A percentile compares a stretch with the other conserved stretches of the same genome.
Conservation (phyloP, 2,329 filamentous ascomycete genomes). For the Aspergillus quadricinctus region DNA sequence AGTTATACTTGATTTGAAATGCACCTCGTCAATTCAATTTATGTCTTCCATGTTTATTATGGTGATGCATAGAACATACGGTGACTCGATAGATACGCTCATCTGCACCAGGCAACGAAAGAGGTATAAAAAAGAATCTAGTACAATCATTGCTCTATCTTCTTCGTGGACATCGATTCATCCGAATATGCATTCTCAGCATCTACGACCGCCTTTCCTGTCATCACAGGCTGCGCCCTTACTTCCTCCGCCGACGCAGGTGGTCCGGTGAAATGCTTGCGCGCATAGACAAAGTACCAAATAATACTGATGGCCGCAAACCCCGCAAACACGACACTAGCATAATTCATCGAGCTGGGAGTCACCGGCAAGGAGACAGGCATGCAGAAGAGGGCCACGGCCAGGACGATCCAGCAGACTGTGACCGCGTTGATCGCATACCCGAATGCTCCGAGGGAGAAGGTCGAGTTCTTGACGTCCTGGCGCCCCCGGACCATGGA, state of each 20-base stretch:
- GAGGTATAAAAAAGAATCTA: not conserved
- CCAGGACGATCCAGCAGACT: conserved; percentile 65
- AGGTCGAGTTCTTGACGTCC: conserved; percentile 62
- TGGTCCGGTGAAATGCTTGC: conserved; percentile 62
- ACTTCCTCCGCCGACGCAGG: conserved; percentile 30
- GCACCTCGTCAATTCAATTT: not conserved
- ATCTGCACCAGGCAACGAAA: not conserved
- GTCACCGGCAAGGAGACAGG: conserved; percentile 58
- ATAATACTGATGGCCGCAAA: conserved; percentile 56
- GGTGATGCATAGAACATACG: conserved; percentile 2
- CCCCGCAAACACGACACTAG: conserved; percentile 60
- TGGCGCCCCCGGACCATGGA: conserved; percentile 63
- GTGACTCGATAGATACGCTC: conserved; percentile 1
- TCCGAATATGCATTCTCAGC: conserved; percentile 21
- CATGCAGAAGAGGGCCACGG: conserved; percentile 73
- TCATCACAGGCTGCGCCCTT: conserved; percentile 25
- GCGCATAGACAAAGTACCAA: conserved; percentile 62
- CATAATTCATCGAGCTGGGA: conserved; percentile 61
- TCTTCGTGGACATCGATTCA: conserved; percentile 11
- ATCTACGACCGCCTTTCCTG: conserved; percentile 28
- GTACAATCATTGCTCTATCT: conserved; percentile 8
- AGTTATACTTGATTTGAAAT: not conserved
- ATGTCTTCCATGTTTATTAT: not conserved
- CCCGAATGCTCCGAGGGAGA: conserved; percentile 65
- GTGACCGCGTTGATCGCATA: conserved; percentile 64